Evolutionary conservation across 1,284 basidiomycete species (phyloP).

Genomic region (Pterula multifida): DNA sequence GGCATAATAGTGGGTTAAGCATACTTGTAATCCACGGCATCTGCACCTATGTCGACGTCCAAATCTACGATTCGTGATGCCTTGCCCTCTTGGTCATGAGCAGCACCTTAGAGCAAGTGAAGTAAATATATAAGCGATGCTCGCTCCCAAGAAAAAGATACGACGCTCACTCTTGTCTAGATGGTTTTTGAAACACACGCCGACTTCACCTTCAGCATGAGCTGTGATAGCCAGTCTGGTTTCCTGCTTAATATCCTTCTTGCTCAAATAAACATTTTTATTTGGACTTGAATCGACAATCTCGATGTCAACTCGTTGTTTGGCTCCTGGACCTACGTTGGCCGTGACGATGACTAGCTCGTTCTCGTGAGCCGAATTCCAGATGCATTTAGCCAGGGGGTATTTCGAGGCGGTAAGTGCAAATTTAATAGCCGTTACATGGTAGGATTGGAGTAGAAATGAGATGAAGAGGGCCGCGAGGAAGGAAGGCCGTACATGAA

Average conservation of each 20-base stretch:
- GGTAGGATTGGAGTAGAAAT: conserved; percentile 23
- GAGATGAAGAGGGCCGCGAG: conserved; percentile 18
- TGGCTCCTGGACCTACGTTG: conserved; percentile 64
- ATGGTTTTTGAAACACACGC: conserved; percentile 86
- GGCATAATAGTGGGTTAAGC: conserved; percentile 13
- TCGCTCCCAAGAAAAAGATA: conserved; percentile 2
- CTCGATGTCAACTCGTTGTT: conserved; percentile 84
- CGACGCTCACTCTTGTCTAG: conserved; percentile 54
- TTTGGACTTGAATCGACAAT: conserved; percentile 84
- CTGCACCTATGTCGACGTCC: conserved; percentile 96
- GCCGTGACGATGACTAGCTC: conserved; percentile 91
- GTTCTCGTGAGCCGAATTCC: conserved; percentile 83
- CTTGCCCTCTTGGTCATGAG: conserved; percentile 31
- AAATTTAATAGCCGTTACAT: conserved; percentile 84
- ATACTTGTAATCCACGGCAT: conserved; percentile 97
- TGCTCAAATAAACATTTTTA: conserved; percentile 86
- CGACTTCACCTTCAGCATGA: conserved; percentile 88
- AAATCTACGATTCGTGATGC: conserved; percentile 72
- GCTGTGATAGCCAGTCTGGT: conserved; percentile 91
- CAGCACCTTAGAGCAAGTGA: conserved; percentile 24
- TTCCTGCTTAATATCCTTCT: conserved; percentile 82
- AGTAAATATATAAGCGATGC: neutral
- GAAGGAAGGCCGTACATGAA: conserved; percentile 4
- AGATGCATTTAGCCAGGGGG: conserved; percentile 76
- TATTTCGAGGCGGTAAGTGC: conserved; percentile 54